Conservation (phyloP, 108 stramenopile genomes). For the Discostella pseudostelligera region DNA sequence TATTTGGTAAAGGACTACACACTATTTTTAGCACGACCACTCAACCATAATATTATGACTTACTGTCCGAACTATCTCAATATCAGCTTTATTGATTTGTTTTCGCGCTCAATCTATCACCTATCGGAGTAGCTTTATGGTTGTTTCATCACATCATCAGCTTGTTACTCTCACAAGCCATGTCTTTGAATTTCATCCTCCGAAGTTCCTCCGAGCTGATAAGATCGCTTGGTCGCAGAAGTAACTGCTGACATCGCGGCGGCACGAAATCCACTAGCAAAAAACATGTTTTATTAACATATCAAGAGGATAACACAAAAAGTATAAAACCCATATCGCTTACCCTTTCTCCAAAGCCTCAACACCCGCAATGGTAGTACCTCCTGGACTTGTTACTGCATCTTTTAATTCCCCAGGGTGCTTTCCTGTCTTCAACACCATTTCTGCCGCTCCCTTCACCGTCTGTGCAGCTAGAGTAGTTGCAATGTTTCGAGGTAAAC, state of each 20-base stretch:
- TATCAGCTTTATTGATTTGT: too few relatives aligned
- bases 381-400: conserved; percentile 87
- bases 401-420: conserved; percentile 95
- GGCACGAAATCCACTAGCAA: conserved; percentile 62
- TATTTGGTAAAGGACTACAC: too few relatives aligned
- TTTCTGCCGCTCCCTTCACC: conserved; percentile 94
- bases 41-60: too few relatives aligned
- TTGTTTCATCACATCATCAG: too few relatives aligned
- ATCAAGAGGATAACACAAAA: conserved; percentile 2
- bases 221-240: conserved; percentile 71
- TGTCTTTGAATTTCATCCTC: conserved; percentile 70
- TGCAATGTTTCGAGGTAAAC: conserved; percentile 84
- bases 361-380: conserved; percentile 94
- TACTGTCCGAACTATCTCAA: too few relatives aligned
- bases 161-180: conserved; percentile 69
- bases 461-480: conserved; percentile 92
- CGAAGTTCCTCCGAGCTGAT: conserved; percentile 73
- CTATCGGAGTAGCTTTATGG: too few relatives aligned
- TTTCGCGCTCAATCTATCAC: too few relatives aligned
- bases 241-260: conserved; percentile 72
- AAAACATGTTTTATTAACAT: not conserved
- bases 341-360: conserved; percentile 89
- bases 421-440: conserved; percentile 86
- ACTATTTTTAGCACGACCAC: too few relatives aligned
- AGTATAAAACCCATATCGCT: conserved; percentile 18